These are phyloP conservation scores for Ceratobasidium sp. DNA, from an alignment of 1,284 basidiomycete species.

Conservation along the genomic window DNA sequence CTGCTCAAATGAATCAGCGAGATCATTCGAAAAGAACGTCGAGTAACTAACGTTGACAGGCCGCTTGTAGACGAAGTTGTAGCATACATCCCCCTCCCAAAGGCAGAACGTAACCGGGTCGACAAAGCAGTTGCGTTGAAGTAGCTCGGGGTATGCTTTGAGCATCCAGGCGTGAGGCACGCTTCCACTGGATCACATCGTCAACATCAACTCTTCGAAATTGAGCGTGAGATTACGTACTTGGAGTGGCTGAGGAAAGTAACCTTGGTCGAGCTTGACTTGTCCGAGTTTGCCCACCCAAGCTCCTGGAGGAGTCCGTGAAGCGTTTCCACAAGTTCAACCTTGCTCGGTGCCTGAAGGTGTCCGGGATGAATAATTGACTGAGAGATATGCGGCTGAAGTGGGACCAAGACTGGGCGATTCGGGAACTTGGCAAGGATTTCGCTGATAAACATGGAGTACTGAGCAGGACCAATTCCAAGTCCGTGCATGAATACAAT, in stretches of 20 bases:
- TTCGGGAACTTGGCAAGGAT: conserved; percentile 63
- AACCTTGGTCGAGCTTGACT: conserved; percentile 48
- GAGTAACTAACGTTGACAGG: conserved; percentile 61
- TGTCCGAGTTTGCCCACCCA: conserved; percentile 63
- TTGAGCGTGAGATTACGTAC: conserved; percentile 52
- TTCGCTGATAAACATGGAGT: conserved; percentile 58
- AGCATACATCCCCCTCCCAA: conserved; percentile 91
- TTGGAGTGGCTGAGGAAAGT: conserved; percentile 89
- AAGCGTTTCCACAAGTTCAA: conserved; percentile 65
- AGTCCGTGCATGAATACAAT: conserved; percentile 87
- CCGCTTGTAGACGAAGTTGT: conserved; percentile 81
- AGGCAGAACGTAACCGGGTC: conserved; percentile 89
- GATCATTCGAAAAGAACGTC: conserved; percentile 36
- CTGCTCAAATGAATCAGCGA: conserved; percentile 50
- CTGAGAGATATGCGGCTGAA: conserved; percentile 88
- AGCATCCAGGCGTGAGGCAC: conserved; percentile 85
- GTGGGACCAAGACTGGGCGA: conserved; percentile 76
- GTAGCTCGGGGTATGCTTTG: conserved; percentile 73
- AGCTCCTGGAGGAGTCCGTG: conserved; percentile 65
- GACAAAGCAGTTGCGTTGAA: conserved; percentile 80
- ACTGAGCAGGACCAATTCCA: conserved; percentile 79
- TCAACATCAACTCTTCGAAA: conserved; percentile 32
- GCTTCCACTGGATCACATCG: conserved; percentile 59
- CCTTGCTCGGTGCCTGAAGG: conserved; percentile 69
- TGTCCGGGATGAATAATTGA: conserved; percentile 77